A percentile compares a stretch with the other conserved stretches of the same genome.
These are phyloP conservation scores for Prunus mongolica DNA, from an alignment of 306 rosid genomes.

Conservation along the genomic window DNA sequence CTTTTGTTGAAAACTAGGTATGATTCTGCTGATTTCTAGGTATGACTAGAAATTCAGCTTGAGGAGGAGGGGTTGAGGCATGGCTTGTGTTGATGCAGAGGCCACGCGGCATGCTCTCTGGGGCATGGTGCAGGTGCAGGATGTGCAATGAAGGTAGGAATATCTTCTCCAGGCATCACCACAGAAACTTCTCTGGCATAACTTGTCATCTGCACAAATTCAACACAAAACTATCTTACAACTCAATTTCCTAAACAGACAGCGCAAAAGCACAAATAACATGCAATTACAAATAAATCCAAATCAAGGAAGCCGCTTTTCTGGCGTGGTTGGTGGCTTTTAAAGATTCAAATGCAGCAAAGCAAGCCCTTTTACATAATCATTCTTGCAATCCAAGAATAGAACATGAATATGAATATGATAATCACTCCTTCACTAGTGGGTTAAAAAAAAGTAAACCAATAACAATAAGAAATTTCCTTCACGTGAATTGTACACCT, in stretches of 20 bases:
- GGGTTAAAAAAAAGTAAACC: not conserved
- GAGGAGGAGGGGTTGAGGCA: conserved; percentile 13
- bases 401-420: conserved; percentile 11
- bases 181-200: conserved; percentile 55
- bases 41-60: conserved; percentile 6
- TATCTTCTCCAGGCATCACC: conserved; percentile 66
- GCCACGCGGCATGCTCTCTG: conserved; percentile 34
- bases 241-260: not conserved
- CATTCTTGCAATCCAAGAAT: conserved; percentile 32
- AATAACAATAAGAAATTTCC: not conserved
- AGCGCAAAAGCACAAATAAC: not conserved
- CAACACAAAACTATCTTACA: not conserved
- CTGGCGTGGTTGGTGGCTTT: conserved; percentile 14
- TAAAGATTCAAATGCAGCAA: conserved; percentile 12
- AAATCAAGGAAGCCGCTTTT: not conserved
- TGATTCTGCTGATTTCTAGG: not conserved
- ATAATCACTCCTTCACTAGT: conserved; percentile 4
- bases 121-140: conserved; percentile 52
- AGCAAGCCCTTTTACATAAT: conserved; percentile 14
- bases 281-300: not conserved
- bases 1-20: not conserved
- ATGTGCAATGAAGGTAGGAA: conserved; percentile 67
- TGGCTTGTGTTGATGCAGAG: conserved; percentile 31
- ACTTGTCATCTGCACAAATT: conserved; percentile 36
- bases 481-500: not conserved